Evolutionary conservation across 2,329 filamentous ascomycete species (phyloP), one percentile per base, ranked within the genome.

Genomic region (Fusarium burgessii): DNA sequence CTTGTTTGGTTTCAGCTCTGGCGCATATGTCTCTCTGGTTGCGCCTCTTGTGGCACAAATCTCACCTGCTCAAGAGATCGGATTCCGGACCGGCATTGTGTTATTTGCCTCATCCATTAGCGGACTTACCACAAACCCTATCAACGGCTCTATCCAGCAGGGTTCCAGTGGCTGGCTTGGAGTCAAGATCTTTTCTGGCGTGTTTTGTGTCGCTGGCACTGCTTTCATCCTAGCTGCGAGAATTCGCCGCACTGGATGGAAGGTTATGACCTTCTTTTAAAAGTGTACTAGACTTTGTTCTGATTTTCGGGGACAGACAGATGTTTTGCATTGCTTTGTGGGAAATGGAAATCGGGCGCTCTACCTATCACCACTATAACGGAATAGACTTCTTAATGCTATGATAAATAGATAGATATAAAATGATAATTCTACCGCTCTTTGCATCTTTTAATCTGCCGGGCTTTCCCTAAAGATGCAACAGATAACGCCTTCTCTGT

Each of bases 31-130:
- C 18, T 80, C 81, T 13, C 74, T 84, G 7, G 76, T 81, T 14
- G 77, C 78, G 11, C 78, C 81, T 2, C 77, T 84, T 3, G 74
- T 83, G 7, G 80, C 79, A 3, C 86, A 91, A 47, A 71, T 76
- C 18, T 74, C 71, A 0, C 74, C 74, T 7, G 27, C 68, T 0
- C 33, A 56, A 2, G 77, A 80, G 38, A 77, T 78, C 51, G 77
- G 77, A 2, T 77, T 78, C 61, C 75, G 78, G 1, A 78, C 70
- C 7, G 82, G 82, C 3, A 74, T 82, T 1, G 69, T 79, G 7
- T 90, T 90, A 74, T 84, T 85, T 5, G 77, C 88, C n/a, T 81
- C 86, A 18, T 84, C 86, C 4, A 78, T 92, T 38, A 85, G 85
- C 1, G 88, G 87, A 5, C 78, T 92, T 18, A 85, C 86, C 4